Evolutionary conservation across 2,329 filamentous ascomycete genomes (phyloP).

Genomic region (Paradendryphiella salina): DNA sequence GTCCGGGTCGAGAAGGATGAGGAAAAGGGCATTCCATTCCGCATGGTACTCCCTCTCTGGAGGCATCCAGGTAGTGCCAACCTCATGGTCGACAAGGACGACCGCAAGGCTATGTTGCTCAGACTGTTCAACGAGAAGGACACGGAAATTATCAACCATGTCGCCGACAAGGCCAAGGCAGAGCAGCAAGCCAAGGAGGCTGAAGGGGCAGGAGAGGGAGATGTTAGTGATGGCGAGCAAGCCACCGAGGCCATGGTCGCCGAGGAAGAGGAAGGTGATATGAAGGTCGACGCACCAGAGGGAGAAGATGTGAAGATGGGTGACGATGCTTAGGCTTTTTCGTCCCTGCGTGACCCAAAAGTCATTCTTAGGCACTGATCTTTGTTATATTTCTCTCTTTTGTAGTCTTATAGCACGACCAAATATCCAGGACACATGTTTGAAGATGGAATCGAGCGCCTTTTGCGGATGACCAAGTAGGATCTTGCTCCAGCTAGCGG

Average conservation of each 20-base stretch:
- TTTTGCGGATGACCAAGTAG: not conserved
- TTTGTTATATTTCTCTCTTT: too few species aligned
- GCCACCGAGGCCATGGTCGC: constrained; percentile 8
- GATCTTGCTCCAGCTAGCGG: not conserved
- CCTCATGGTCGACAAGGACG: constrained; percentile 97
- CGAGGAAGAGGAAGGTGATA: constrained; percentile 8
- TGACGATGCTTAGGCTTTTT: constrained; percentile 1
- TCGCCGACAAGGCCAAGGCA: constrained; percentile 39
- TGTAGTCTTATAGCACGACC: too few species aligned
- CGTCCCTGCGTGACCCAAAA: not conserved
- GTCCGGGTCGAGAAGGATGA: constrained; percentile 78
- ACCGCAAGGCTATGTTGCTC: constrained; percentile 86
- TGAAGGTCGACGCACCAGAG: constrained; percentile 6
- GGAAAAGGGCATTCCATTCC: constrained; percentile 67
- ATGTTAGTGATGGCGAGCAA: constrained; percentile 8
- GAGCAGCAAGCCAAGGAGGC: constrained; percentile 25
- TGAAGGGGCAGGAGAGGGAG: constrained; percentile 20
- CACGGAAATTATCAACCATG: constrained; percentile 64
- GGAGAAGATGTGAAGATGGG: constrained; percentile 10
- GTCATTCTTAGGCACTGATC: not conserved
- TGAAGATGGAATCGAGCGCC: not conserved
- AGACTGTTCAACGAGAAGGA: constrained; percentile 88
- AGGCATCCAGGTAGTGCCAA: constrained; percentile 90
- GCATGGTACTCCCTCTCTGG: constrained; percentile 91
- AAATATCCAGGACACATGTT: not conserved